phyloP scores from a whole-genome alignment of 2,329 filamentous ascomycete genomes.

The Blastomyces parvus region DNA sequence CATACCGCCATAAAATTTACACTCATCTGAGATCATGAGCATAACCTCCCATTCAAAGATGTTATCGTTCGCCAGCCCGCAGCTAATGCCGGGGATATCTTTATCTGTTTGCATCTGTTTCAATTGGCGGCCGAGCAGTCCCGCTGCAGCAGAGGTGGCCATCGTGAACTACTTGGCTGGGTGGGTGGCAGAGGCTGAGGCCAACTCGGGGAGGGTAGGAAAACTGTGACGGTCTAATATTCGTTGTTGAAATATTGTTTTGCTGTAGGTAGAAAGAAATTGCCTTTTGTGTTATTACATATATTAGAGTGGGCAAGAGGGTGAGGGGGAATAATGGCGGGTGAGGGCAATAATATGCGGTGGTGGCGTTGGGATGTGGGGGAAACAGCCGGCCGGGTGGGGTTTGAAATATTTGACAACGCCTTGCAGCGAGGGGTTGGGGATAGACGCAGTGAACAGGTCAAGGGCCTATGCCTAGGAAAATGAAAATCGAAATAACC shows the following conservation, averaged over 20 bases:
- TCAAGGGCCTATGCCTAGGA: neutral
- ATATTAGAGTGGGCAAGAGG: neutral
- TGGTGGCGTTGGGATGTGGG: neutral
- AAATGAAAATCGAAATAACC: too few relatives aligned
- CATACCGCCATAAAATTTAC: conserved; percentile 84
- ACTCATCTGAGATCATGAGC: conserved; percentile 95
- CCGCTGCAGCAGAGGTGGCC: conserved; percentile 46
- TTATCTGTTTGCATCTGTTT: conserved; percentile 90
- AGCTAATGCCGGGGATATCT: conserved; percentile 89
- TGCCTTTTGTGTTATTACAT: too few relatives aligned
- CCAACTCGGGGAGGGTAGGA: neutral
- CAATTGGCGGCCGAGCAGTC: conserved; percentile 72
- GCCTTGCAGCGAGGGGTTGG: neutral
- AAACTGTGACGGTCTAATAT: neutral
- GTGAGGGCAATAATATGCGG: neutral
- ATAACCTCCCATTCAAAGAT: conserved; percentile 98
- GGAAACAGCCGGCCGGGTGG: neutral
- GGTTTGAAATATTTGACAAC: neutral
- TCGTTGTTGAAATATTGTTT: neutral
- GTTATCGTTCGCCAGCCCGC: conserved; percentile 71
- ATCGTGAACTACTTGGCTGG: conserved; percentile 21
- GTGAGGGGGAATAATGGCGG: neutral
- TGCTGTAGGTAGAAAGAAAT: too few relatives aligned
- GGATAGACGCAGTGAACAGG: neutral
- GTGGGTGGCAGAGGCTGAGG: neutral